Base-by-base conservation (phyloP, 257 asterid genomes). In the Primulina tabacum region DNA sequence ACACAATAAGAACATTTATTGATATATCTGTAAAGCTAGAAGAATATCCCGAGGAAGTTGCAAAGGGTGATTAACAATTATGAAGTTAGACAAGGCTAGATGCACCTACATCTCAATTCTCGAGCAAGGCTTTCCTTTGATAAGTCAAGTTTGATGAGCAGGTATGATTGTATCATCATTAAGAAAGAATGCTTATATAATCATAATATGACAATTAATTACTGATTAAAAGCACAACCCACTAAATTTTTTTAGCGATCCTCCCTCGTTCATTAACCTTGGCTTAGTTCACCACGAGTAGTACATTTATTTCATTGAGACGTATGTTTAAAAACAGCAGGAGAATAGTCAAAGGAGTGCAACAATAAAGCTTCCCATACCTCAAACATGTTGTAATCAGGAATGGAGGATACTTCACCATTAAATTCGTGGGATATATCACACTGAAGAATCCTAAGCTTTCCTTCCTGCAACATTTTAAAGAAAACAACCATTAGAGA, bases 371-470 rank as follows among this genome's bases (percentile, higher is more conserved):
- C 67, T 68, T 69, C 60, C 21, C 47, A 71, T 86, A 92, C 98
- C 96, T 88, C 96, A 24, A 86, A 73, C 91, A 87, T 83, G 84
- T 82, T 81, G 71, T 86, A 89, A 76, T 77, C 86, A 60, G 86
- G 82, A 73, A 79, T 81, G 74, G 75, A 47, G 61, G 90, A 75
- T 34, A 77, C 77, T 40, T 78, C 79, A 57, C 37, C 70, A 47
- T 74, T 80, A 79, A 75, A 86, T 58, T 89, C 87, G 76, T 77
- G 86, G 67, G 91, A 81, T 69, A 63, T 70, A 81, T 79, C 80
- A 65, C 86, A 87, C 69, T 85, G 95, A 74, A 93, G 96, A 76
- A 90, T 87, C 82, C 99, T 89, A 68, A 90, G 86, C 81, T 90
- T 93, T 71, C 99, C 99, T 88, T 93, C 99, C 97, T 93, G 89